Base-by-base conservation (phyloP, 2,329 filamentous ascomycete genomes). In the Cordyceps cicadae region DNA sequence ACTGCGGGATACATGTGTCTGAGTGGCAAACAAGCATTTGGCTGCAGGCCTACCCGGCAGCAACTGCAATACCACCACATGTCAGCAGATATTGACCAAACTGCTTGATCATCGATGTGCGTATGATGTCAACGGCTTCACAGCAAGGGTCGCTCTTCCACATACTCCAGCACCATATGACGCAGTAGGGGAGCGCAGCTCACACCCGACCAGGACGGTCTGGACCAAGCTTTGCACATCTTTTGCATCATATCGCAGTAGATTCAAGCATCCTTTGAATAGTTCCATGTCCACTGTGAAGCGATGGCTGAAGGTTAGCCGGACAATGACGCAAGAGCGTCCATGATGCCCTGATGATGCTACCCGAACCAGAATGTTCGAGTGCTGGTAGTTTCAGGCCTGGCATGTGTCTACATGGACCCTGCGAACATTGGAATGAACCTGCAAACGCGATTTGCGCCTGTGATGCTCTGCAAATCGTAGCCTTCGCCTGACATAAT, bases 51-150 rank as follows among this genome's bases (percentile, higher is more conserved):
- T 34, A 29, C 14, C 14, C 37, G 34, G n/a, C n/a, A 17, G 41
- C 41, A 29, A 56, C 45, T 17, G 24, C 11, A 53, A 53, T 39
- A 37, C 19, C 14, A 39, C 54, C 54, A 37, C 45, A 37, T 34
- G 29, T 34, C 19, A 49, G 21, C 15, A 26, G 43, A 43, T 17
- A 12, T 39, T 57, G 15, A 7, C 21, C 32, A 32, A 29, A 21
- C 26, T 32, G 43, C 1, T 7, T 37, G 34, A 34, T 53, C 26
- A 26, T 32, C 8, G 48, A 57, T 26, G n/a, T 46, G 41, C 24
- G 21, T 15, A 59, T 59, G 57, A 59, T 59, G 57, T 59, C 57
- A 59, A 59, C n/a, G 57, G 57, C 57, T 52, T 51, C 37, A 26
- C 9, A 15, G 32, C 24, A 43, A 19, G 49, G 41, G 24, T 53